Evolutionary conservation across 2,329 filamentous ascomycete genomes (phyloP), one percentile per base, ranked within the genome.

Genomic region (Neophaeococcomyces aloes): DNA sequence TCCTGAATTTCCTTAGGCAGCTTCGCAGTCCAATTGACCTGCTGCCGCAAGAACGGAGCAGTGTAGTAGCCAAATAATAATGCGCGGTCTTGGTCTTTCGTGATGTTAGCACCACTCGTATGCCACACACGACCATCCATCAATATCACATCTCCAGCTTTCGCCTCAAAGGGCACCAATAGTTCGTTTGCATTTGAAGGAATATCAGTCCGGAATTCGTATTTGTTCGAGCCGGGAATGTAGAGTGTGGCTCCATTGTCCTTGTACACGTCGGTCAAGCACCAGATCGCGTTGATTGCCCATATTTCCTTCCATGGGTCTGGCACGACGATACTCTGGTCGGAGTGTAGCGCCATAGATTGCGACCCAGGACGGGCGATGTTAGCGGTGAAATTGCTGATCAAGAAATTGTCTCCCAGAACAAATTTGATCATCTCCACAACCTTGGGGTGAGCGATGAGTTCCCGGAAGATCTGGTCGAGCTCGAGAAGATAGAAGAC

Each of bases 311-410:
- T 44, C 61, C 60, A 63, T 5, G 59, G 61, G n/a, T 58, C 58
- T 18, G 59, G 58, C 29, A 59, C 56, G 0, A 58, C 52, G 45
- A 64, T 34, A 35, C 54, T 58, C 46, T 59, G 55, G 42, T 64
- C 60, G 7, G 58, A 61, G 48, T 62, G 61, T 21, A 63, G 49
- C 1, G 52, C 55, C 61, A 60, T 60, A 8, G 50, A 54, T 44
- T 51, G 34, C 11, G 55, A 52, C 1, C 61, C 61, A 0, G 61
- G 61, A 0, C 58, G 54, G 8, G 59, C 59, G 34, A 63, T 62
- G 44, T 62, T 62, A 35, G 58, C 58, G 4, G 59, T 61, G 48
- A 64, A 63, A 48, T 63, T 62, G 15, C 51, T 57, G 42, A 63
- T 57, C 7, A 62, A 47, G 50, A 60, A 58, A 7, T 53, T 49